These are phyloP conservation scores for Fusarium nematophilum DNA, from an alignment of 2,329 filamentous ascomycete species.

Conservation along the genomic window DNA sequence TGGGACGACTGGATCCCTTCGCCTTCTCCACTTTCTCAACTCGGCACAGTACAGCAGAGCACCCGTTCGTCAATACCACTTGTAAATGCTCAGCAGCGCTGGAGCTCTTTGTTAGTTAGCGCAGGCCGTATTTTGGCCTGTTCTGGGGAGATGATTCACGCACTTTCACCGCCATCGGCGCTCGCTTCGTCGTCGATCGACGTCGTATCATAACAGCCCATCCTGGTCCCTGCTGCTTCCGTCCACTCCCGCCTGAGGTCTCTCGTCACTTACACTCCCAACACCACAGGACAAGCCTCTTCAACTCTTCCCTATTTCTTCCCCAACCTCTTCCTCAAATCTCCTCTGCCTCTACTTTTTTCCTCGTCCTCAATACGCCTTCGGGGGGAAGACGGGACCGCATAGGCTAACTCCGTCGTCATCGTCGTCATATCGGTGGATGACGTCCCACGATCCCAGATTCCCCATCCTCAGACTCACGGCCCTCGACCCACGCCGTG, in stretches of 20 bases:
- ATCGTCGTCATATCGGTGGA: conserved; percentile 42
- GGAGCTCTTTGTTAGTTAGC: conserved; percentile 1
- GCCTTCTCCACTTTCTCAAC: background rate
- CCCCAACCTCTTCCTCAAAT: background rate
- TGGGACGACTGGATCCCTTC: conserved; percentile 4
- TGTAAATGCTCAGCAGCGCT: too few relatives aligned
- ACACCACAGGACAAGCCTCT: background rate
- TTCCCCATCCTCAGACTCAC: conserved; percentile 36
- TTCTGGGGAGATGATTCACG: conserved; percentile 38
- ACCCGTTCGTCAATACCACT: too few relatives aligned
- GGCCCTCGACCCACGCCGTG: conserved; percentile 35
- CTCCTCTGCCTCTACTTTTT: background rate
- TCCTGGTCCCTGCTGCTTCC: conserved; percentile 30
- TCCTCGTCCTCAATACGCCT: background rate
- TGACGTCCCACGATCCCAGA: conserved; percentile 44
- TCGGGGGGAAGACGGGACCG: conserved; percentile 23
- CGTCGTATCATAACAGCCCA: conserved; percentile 41
- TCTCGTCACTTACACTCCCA: conserved; percentile 10
- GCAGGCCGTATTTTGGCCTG: conserved; percentile 4
- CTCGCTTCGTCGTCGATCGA: conserved; percentile 17
- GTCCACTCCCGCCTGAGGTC: conserved; percentile 11
- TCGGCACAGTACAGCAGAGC: background rate
- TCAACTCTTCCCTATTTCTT: background rate
- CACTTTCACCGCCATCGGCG: conserved; percentile 44
- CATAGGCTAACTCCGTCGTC: conserved; percentile 29